A percentile compares a stretch with the other conserved stretches of the same genome.
These are phyloP conservation scores for Globisporangium nunn DNA, from an alignment of 352 stramenopile species.

Conservation along the genomic window DNA sequence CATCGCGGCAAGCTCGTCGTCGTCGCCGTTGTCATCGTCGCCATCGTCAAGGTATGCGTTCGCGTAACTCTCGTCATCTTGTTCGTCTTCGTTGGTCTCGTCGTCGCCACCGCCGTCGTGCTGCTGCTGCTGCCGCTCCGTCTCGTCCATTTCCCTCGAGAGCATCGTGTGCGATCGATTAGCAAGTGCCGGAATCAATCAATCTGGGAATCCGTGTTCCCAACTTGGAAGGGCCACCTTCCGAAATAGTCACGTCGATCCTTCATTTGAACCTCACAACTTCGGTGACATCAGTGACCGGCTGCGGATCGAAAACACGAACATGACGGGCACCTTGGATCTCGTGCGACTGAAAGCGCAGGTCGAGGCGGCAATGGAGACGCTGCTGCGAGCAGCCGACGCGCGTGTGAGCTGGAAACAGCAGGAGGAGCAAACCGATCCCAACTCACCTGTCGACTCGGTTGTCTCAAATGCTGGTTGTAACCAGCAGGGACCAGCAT, in stretches of 20 bases:
- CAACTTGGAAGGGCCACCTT: no score
- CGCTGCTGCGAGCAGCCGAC: slow-evolving; percentile 47
- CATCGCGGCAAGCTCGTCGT: slow-evolving; percentile 60
- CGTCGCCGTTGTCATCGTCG: slow-evolving; percentile 23
- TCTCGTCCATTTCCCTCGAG: no score
- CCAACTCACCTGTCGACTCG: neutral
- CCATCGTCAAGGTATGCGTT: slow-evolving; percentile 39
- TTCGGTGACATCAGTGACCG: neutral
- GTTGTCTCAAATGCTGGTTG: neutral
- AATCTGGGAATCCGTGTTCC: no score
- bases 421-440: neutral
- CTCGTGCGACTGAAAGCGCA: slow-evolving; percentile 42
- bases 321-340: slow-evolving; percentile 18
- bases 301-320: neutral
- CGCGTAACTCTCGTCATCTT: slow-evolving; percentile 27
- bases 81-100: slow-evolving; percentile 15
- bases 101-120: slow-evolving; percentile 6
- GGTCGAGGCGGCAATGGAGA: slow-evolving; percentile 53
- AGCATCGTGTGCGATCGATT: no score
- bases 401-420: slow-evolving; percentile 54
- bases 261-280: no score
- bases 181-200: no score
- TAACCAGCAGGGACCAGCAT: slow-evolving; percentile 5
- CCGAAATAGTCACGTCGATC: no score
- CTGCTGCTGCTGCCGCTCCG: slow-evolving; percentile 10